Evolutionary conservation across 106 monocot species (phyloP).

Genomic region (Dendrobium nobile): DNA sequence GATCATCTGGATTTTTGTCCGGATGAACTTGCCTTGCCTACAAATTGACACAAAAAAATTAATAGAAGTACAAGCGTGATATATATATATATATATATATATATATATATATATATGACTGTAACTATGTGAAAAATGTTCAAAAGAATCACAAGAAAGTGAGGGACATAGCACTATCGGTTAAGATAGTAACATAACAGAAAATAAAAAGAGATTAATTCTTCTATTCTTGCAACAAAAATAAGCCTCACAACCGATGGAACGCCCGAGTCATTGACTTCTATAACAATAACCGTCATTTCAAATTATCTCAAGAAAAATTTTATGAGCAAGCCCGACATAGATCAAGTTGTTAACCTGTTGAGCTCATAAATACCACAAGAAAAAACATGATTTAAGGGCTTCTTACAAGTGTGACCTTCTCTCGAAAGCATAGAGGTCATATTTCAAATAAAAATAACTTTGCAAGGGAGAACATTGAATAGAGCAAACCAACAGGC

Average conservation of each 20-base stretch:
- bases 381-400: neutral
- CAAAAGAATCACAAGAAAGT: neutral
- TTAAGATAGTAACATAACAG: neutral
- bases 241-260: neutral
- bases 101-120: neutral
- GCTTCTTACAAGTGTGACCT: neutral
- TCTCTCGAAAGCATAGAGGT: neutral
- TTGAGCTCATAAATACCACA: neutral
- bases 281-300: neutral
- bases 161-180: neutral
- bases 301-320: neutral
- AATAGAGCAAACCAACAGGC: neutral
- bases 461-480: neutral
- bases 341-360: neutral
- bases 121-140: conserved; percentile 1
- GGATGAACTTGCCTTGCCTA: conserved; percentile 28
- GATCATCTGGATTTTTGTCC: conserved; percentile 16
- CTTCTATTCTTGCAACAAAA: neutral
- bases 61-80: neutral
- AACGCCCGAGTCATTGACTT: neutral
- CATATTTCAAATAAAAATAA: neutral
- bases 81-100: neutral
- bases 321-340: neutral
- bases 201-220: neutral
- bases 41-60: conserved; percentile 1